Evolutionary conservation across 2,329 filamentous ascomycete genomes (phyloP), one percentile per base, ranked within the genome.

Genomic region (Arthrobotrys megalospora): DNA sequence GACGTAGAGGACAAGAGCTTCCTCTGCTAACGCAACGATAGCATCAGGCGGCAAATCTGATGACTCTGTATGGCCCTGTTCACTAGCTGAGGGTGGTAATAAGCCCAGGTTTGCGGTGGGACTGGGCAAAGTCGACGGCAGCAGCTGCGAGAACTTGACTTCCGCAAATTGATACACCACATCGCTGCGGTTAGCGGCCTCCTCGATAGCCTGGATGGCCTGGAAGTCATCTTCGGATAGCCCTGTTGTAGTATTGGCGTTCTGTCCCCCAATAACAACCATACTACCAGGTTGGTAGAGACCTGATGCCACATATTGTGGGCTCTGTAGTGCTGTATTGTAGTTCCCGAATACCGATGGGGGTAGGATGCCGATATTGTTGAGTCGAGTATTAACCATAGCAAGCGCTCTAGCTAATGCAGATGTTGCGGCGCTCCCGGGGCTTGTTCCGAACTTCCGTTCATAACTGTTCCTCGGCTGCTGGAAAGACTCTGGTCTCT

Each of bases 101-200:
- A 84, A 68, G 43, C 82, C 79, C 58, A 84, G 71, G 65, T 81
- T 81, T 53, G 82, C 48, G 80, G 85, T 84, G 21, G 83, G 83
- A 3, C 92, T 95, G 0, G 95, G 96, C 24, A 73, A 34, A 0
- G 93, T 90, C 52, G 96, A 86, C 2, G 96, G 96, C 62, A 97
- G 90, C n/a, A 99, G 88, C 84, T 99, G 96, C 84, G 96, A 96
- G 85, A 96, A 97, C 85, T 99, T 99, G 83, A 99, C 95, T 85
- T 99, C 95, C 5, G 96, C 96, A 84, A 99, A 98, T 2, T 95
- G 94, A 83, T 94, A 99, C 1, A 99, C 94, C 53, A 97, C 96
- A 84, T 99, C 94, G 83, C 94, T 97, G 45, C 94, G 89, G 36
- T 94, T 96, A 1, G 96, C 96, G 80, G 93, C 91, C 81, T 98